phyloP scores from a whole-genome alignment of 2,329 filamentous ascomycete genomes.

The Neocatenulostroma microsporum region DNA sequence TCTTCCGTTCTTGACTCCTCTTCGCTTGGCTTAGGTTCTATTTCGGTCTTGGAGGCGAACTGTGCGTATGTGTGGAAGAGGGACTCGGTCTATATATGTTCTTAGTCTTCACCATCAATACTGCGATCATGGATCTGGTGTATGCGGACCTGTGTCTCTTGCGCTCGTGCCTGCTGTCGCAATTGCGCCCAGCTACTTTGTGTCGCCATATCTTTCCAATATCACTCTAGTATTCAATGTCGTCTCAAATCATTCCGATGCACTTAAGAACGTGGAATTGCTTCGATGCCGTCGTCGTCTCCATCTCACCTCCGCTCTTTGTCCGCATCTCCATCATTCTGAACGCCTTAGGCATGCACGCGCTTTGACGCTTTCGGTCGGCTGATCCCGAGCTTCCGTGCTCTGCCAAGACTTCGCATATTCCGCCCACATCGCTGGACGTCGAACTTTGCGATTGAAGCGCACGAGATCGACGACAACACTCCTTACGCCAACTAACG shows the following conservation, averaged over 20 bases:
- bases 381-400: slow-evolving; percentile 1
- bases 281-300: no score
- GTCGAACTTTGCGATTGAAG: slow-evolving; percentile 2
- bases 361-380: no score
- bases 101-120: slow-evolving; percentile 3
- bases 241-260: no score
- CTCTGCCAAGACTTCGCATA: not conserved
- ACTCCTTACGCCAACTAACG: slow-evolving; percentile 7
- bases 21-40: slow-evolving; percentile 74
- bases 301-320: no score
- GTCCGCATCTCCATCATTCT: no score
- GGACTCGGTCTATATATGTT: slow-evolving; percentile 62
- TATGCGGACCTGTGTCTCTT: slow-evolving; percentile 90
- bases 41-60: slow-evolving; percentile 70
- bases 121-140: slow-evolving; percentile 13
- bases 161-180: slow-evolving; percentile 77
- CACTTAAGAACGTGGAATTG: no score
- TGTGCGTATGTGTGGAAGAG: slow-evolving; percentile 83
- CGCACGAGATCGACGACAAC: slow-evolving; percentile 12
- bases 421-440: not conserved
- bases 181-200: slow-evolving; percentile 73
- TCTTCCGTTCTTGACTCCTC: slow-evolving; percentile 74
- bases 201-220: slow-evolving; percentile 42
- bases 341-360: no score
- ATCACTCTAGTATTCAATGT: no score